These are phyloP conservation scores for Polyporus tsugae DNA, from an alignment of 1,284 basidiomycete species.

Conservation along the genomic window DNA sequence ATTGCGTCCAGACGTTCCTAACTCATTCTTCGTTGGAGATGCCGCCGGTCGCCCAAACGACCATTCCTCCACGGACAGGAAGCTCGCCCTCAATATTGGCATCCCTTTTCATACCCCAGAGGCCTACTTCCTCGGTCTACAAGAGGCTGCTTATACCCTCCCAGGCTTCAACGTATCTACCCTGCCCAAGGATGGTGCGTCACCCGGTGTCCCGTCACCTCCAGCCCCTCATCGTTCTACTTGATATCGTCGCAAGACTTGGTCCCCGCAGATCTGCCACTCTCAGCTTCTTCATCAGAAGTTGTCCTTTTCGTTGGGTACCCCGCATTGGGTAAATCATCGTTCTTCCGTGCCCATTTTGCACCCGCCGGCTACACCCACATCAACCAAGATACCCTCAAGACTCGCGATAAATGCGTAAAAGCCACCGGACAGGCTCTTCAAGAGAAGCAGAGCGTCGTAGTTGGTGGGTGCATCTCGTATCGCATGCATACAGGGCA, in stretches of 20 bases:
- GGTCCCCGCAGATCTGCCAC: slow-evolving; percentile 68
- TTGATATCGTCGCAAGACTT: slow-evolving; percentile 50
- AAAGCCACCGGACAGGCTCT: slow-evolving; percentile 68
- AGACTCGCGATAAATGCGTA: slow-evolving; percentile 78
- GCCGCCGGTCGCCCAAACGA: slow-evolving; percentile 85
- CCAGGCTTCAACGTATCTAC: slow-evolving; percentile 69
- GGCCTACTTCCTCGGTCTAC: slow-evolving; percentile 80
- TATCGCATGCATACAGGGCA: background rate
- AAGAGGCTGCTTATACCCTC: slow-evolving; percentile 52
- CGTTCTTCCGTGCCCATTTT: slow-evolving; percentile 81
- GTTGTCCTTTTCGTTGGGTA: slow-evolving; percentile 90
- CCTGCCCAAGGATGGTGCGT: slow-evolving; percentile 51
- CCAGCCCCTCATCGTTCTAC: background rate
- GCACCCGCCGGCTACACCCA: slow-evolving; percentile 75
- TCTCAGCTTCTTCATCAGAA: slow-evolving; percentile 56
- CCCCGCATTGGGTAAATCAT: slow-evolving; percentile 89
- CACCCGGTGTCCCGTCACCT: slow-evolving; percentile 6
- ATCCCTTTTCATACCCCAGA: slow-evolving; percentile 78
- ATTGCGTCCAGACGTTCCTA: slow-evolving; percentile 60
- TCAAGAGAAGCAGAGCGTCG: slow-evolving; percentile 67
- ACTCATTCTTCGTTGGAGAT: slow-evolving; percentile 88
- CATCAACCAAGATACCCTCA: slow-evolving; percentile 88
- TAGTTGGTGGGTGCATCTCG: slow-evolving; percentile 68
- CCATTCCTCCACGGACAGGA: slow-evolving; percentile 83
- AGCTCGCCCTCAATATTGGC: slow-evolving; percentile 83